A percentile compares a stretch with the other conserved stretches of the same genome.
Evolutionary conservation across 352 stramenopile genomes (phyloP).

Genomic region (Globisporangium heterothallicum): DNA sequence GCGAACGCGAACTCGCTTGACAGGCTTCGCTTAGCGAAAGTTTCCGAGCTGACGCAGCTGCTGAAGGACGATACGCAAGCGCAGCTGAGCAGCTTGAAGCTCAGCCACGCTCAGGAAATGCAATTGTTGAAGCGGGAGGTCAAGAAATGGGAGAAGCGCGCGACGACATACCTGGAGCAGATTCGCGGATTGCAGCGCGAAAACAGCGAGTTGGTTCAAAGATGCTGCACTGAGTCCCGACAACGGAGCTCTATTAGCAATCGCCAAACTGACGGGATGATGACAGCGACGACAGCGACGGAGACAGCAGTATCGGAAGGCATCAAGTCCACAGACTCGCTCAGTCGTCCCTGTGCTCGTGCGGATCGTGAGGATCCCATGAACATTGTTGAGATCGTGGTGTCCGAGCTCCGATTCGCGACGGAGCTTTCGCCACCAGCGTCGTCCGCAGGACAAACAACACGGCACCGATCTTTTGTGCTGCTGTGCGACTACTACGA

Average conservation of each 20-base stretch:
- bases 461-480: constrained; percentile 4
- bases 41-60: constrained; percentile 18
- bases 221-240: constrained; percentile 4
- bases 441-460: not conserved
- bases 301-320: too few species aligned
- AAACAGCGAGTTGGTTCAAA: constrained; percentile 13
- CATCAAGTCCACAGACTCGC: too few species aligned
- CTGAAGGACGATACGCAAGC: constrained; percentile 23
- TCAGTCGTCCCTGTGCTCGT: too few species aligned
- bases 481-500: constrained; percentile 40
- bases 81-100: constrained; percentile 21
- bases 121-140: constrained; percentile 15
- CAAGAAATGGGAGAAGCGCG: constrained; percentile 16
- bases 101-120: constrained; percentile 12
- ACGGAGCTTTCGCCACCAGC: not conserved
- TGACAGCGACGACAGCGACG: too few species aligned
- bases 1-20: constrained; percentile 3
- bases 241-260: not conserved
- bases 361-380: not conserved
- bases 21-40: constrained; percentile 16
- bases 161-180: constrained; percentile 19
- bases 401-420: constrained; percentile 11
- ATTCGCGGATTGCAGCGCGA: constrained; percentile 15
- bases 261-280: not conserved
- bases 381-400: constrained; percentile 16